Base-by-base conservation (phyloP, 2,329 filamentous ascomycete species). In the Amauroascus niger region DNA sequence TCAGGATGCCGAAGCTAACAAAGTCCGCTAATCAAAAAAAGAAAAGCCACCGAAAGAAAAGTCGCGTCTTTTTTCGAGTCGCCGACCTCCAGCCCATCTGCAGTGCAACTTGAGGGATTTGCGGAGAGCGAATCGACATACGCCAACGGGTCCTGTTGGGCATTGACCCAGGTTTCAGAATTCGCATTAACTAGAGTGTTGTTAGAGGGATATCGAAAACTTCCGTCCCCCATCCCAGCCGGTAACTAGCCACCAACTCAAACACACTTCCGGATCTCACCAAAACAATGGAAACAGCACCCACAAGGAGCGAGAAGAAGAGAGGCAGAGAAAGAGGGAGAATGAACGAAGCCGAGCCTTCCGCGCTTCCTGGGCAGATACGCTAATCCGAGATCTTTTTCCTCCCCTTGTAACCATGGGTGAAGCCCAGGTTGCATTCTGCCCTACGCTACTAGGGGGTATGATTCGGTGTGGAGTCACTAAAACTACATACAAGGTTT, bases 401-500 rank as follows among this genome's bases (percentile, higher is more conserved):
- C n/a, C 5, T 13, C 5, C 18, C 39, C 11, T 24, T 24, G 18
- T 41, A 41, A 24, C 39, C 39, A 41, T 24, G 35, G 35, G 39
- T 41, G 2, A 16, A 22, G 8, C 24, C 32, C 44, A 20, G 44
- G 44, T 47, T 47, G 44, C 44, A 47, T 47, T 33, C 44, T 33
- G 44, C 44, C 44, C 32, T 47, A 47, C 26, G 32, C 44, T 22
- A 44, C n/a, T 9, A 9, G 20, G 41, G 20, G 41, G 11, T 44
- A 44, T 44, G 18, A 44, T 26, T 22, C 41, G 28, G 4, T 16
- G 44, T 47, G 26, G 44, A 47, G 44, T n/a, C n/a, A n/a, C n/a
- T n/a, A n/a, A n/a, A n/a, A n/a, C n/a, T n/a, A n/a, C n/a, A n/a
- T 47, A 20, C 44, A 47, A 47, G 44, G 44, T 47, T 47, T 47